Base-by-base conservation (phyloP, 495 filamentous ascomycete genomes). In the Astrothelium subdiscretum region DNA sequence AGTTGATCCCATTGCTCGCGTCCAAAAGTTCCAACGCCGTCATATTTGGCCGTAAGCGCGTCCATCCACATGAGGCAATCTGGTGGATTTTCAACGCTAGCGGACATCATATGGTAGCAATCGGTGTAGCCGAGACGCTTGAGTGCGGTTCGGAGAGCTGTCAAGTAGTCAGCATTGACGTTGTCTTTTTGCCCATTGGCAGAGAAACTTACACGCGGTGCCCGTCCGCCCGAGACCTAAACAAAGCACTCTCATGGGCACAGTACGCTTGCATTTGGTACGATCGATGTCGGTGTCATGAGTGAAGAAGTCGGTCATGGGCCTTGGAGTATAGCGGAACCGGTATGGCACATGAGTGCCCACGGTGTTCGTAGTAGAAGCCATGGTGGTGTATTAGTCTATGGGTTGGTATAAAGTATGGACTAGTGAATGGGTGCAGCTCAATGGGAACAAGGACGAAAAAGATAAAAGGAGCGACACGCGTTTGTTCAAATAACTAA, bases 41-140 rank as follows among this genome's bases (percentile, higher is more conserved):
- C 76, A 71, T 82, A 88, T 66, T 87, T 87, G 63, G 83, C 84
- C 22, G 74, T 73, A n/a, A 87, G 75, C 44, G 84, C 84, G 68
- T 86, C 81, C 69, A 80, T 78, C 85, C 85, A 87, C 72, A 83
- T 82, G 1, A 80, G 69, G 51, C 78, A 80, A 67, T 85, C 81
- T 0, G 77, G 79, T 6, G 80, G 80, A 67, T 84, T 80, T 71
- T 86, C 82, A 60, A 86, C 77, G 60, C 79, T 78, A 60, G 80
- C 79, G 60, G 81, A 81, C 82, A 84, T 85, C 75, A 85, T 85
- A 75, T 88, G 84, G 77, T 86, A 86, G 65, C 77, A 81, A 71
- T 83, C 78, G 63, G 76, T 65, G 72, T 84, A 86, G 29, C 84
- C 84, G 22, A 88, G 77, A 38, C 78, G 73, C 60, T 82, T 75